Percentiles rank a stretch among this genome's conserved stretches.
phyloP scores from a whole-genome alignment of 2,329 filamentous ascomycete genomes.

The Rosellinia necatrix region DNA sequence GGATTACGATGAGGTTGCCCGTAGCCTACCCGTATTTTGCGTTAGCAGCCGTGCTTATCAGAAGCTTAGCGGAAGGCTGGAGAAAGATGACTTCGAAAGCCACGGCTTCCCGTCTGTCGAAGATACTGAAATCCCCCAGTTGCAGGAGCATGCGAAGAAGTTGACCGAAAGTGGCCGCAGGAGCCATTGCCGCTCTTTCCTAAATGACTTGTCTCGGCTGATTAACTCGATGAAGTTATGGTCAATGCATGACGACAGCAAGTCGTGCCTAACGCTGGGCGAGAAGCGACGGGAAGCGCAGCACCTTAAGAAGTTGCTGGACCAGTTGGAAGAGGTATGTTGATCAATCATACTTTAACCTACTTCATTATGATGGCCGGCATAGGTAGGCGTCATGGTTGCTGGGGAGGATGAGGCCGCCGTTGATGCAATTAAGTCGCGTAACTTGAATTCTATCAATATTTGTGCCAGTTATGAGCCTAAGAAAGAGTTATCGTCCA shows the following conservation, averaged over 20 bases:
- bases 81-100: conserved; percentile 54
- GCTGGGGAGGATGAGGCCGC: neutral
- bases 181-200: conserved; percentile 51
- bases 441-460: conserved; percentile 11
- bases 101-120: conserved; percentile 55
- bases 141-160: conserved; percentile 62
- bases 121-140: conserved; percentile 63
- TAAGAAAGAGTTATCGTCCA: neutral
- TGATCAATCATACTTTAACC: neutral
- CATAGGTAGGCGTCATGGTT: neutral
- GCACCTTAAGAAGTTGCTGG: conserved; percentile 30
- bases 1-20: conserved; percentile 62
- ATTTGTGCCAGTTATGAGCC: neutral
- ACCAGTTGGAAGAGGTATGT: conserved; percentile 33
- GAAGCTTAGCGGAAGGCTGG: conserved; percentile 59
- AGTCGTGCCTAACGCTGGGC: conserved; percentile 21
- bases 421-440: neutral
- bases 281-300: conserved; percentile 28
- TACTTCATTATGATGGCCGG: neutral
- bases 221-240: conserved; percentile 53
- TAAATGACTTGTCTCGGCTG: conserved; percentile 56
- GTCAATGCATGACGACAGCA: conserved; percentile 21
- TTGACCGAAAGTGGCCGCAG: conserved; percentile 52
- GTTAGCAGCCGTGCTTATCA: conserved; percentile 67
- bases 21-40: conserved; percentile 65